Evolutionary conservation across 2,329 filamentous ascomycete genomes (phyloP), one percentile per base, ranked within the genome.

Genomic region (Teratosphaeria viscida): DNA sequence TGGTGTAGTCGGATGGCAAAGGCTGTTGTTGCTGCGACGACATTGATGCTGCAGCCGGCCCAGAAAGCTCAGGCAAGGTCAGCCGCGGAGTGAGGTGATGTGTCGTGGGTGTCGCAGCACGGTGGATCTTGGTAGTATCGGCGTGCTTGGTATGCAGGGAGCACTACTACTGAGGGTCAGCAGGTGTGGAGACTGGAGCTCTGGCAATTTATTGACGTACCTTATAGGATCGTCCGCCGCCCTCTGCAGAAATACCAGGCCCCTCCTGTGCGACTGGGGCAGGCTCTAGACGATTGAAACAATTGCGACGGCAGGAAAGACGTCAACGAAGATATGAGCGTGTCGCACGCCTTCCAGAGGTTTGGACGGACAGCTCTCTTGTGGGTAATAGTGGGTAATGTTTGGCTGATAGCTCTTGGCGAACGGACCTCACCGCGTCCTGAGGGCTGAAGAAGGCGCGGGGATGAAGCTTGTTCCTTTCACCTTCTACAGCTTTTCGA

Each of bases 1-100:
- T 78, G 72, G 79, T 77, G 75, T 85, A 83, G 78, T 81, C 75
- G 72, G 76, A 69, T 68, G 81, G 79, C 61, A 82, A 49, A 49
- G 19, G 43, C 75, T 59, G 67, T 67, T 67, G 68, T 70, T 59
- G 61, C 23, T 54, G 52, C 11, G 52, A 54, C 43, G 43, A 49
- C 43, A 49, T 49, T 19, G 43, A 11, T 49, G 19, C 43, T 49
- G 43, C 43, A 49, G 43, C 43, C 43, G 43, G 43, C 43, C 23
- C 43, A 49, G 5, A 49, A 49, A 49, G 43, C 19, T 49, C 43
- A 49, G 43, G 43, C 43, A 49, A 49, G 43, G 19, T 49, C 43
- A n/a, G 43, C 16, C 43, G 43, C 43, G n/a, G n/a, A 49, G 43
- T 23, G 43, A 49, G 43, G 43, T 49, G 43, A 49, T 49, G 19